Conservation (phyloP, 768 basidiomycete species). For the Auriculariales sp. region DNA sequence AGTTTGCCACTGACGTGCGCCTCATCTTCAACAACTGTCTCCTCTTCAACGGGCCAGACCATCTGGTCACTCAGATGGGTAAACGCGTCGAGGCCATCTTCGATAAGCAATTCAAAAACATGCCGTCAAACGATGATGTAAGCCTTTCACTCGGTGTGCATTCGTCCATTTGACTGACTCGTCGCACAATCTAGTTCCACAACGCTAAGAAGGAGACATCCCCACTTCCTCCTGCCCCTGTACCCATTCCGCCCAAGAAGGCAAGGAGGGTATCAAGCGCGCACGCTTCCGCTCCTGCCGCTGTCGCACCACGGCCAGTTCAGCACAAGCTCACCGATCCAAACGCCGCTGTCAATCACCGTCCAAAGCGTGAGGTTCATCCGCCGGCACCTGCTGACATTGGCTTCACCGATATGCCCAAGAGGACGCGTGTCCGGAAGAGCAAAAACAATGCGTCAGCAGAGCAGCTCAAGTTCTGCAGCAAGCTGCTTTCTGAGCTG, state of each 20-base stretch:
- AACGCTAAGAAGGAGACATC: conserved; percentile 26
- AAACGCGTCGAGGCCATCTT: conserved; percentile 72
- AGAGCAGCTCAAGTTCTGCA: conserved; percentile 78
- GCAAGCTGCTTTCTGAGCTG: conserved; percentile 59
- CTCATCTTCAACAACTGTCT: conserved; percentile 79
- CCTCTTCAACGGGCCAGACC: conserved; percentile 89
- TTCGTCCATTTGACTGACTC: not conserved
- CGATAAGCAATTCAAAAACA: conserved; percentile 74
- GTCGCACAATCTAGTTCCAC: conserved; percentile 21
- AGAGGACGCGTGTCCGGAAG: conserved; percentile 38
- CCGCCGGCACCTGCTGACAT: conserved; percentile 88
- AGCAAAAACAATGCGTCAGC: conserved; percentile 50
- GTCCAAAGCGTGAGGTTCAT: conserved; percentile 98
- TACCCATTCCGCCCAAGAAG: conserved; percentile 29
- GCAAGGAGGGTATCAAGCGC: conserved; percentile 63
- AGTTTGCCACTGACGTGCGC: conserved; percentile 75
- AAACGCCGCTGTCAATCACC: conserved; percentile 33
- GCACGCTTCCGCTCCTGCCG: conserved; percentile 34
- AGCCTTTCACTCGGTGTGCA: conserved; percentile 13
- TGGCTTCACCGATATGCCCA: conserved; percentile 63
- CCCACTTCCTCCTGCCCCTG: conserved; percentile 19
- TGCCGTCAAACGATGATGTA: conserved; percentile 70
- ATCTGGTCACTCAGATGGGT: conserved; percentile 64
- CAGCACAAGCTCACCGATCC: conserved; percentile 70
- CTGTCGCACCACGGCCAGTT: not conserved